These are phyloP conservation scores for Bjerkandera adusta DNA, from an alignment of 1,284 basidiomycete species.

Conservation along the genomic window DNA sequence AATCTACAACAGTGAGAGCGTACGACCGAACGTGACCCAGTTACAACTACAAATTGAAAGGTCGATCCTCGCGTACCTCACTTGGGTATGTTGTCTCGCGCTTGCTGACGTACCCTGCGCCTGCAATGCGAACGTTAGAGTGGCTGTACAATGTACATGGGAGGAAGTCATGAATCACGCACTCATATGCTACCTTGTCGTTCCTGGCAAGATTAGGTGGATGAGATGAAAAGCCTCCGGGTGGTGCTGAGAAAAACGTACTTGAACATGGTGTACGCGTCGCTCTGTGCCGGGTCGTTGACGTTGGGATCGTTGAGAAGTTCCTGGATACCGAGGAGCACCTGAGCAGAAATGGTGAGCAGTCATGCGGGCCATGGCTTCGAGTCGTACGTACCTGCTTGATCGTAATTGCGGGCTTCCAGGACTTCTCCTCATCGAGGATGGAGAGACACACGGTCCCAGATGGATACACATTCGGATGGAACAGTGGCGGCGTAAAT, in stretches of 20 bases:
- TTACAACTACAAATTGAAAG: neutral
- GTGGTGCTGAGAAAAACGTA: constrained; percentile 38
- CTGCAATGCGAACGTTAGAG: constrained; percentile 35
- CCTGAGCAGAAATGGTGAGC: constrained; percentile 45
- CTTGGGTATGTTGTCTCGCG: constrained; percentile 82
- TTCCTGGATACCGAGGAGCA: constrained; percentile 94
- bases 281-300: constrained; percentile 93
- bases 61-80: constrained; percentile 32
- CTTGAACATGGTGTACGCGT: constrained; percentile 98
- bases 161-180: too few relatives aligned
- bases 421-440: constrained; percentile 97
- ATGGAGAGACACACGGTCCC: constrained; percentile 99
- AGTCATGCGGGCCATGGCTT: neutral
- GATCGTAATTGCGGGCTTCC: constrained; percentile 99
- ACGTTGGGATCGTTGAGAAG: constrained; percentile 93
- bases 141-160: constrained; percentile 5
- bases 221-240: constrained; percentile 1
- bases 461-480: constrained; percentile 98
- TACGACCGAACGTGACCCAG: constrained; percentile 1
- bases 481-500: constrained; percentile 95
- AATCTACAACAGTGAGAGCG: constrained; percentile 2
- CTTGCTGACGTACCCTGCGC: constrained; percentile 77
- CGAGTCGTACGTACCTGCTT: constrained; percentile 73
- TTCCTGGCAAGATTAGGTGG: constrained; percentile 52
- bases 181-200: constrained; percentile 89